These are phyloP conservation scores for Fraxinus paxiana DNA, from an alignment of 305 asterid species.

Conservation along the genomic window DNA sequence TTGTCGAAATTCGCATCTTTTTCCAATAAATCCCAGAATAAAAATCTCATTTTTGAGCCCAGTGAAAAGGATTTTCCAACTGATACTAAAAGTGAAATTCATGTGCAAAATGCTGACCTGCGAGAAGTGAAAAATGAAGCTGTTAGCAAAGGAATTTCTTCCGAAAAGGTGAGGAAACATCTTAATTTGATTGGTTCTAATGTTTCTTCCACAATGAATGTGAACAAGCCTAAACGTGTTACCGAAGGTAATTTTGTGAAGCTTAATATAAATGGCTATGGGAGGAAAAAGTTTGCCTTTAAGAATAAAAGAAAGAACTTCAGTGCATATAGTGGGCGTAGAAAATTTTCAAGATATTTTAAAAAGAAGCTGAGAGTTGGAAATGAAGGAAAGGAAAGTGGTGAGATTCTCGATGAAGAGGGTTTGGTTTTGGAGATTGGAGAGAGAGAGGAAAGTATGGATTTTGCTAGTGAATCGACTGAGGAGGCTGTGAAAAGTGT, in stretches of 20 bases:
- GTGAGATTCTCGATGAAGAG: constrained; percentile 48
- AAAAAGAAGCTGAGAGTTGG: constrained; percentile 32
- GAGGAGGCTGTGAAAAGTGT: constrained; percentile 67
- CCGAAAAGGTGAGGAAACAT: constrained; percentile 36
- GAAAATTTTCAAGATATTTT: constrained; percentile 37
- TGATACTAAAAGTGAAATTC: constrained; percentile 23
- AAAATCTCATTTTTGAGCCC: constrained; percentile 51
- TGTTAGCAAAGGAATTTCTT: constrained; percentile 13
- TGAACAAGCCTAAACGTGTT: constrained; percentile 47
- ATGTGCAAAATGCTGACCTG: constrained; percentile 18
- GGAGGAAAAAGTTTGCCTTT: constrained; percentile 61
- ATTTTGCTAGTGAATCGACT: constrained; percentile 32
- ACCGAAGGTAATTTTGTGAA: constrained; percentile 88
- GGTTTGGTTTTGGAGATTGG: constrained; percentile 43
- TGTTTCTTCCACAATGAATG: constrained; percentile 24
- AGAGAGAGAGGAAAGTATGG: constrained; percentile 30
- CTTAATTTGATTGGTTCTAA: constrained; percentile 50
- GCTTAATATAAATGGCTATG: constrained; percentile 88
- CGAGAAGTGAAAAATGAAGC: constrained; percentile 26
- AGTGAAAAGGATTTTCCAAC: constrained; percentile 24
- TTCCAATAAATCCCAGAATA: constrained; percentile 30
- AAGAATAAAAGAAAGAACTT: constrained; percentile 45
- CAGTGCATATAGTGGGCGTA: constrained; percentile 40
- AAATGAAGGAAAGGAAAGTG: constrained; percentile 42
- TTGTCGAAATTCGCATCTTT: constrained; percentile 52